Base-by-base conservation (phyloP, 1,139 yeast species). In the Yamadazyma friedrichii region DNA sequence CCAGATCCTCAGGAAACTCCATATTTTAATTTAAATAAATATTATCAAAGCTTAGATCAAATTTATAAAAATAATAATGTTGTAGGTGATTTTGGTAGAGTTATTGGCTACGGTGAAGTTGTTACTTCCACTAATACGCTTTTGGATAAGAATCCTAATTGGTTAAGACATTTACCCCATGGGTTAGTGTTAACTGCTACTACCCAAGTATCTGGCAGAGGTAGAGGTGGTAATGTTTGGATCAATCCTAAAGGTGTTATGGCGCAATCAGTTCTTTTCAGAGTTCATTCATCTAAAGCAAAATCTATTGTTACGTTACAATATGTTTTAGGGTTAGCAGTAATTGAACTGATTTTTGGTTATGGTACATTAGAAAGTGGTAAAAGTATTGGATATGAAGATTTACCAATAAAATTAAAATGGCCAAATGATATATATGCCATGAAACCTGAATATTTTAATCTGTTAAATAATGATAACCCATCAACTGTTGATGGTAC, bases 351-450 rank as follows among this genome's bases (percentile, higher is more conserved):
- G 31, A 76, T 93, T 11, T 62, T 78, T 32, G 70, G 78, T 2
- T 82, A 88, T 53, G 76, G 74, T 2, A 82, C 80, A 28, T 40
- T 44, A 1, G 61, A 58, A 5, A 65, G 72, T 2, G 71, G 74
- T 4, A 42, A 47, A 15, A 67, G 70, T 1, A 70, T 71, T 0
- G 89, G 88, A 0, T 86, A 82, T 57, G 82, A 79, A 30, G 83
- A 81, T 41, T 63, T 93, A 53, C 98, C 96, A 0, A 71, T 91
- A 9, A 76, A 80, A 42, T 76, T 94, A 47, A 94, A 94, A 58
- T 94, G 99, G 99, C 99, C 99, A 5, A 94, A 94, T 58, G 99
- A 94, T 61, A 69, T 93, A 12, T 94, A 88, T 58, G 80, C 84
- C 6, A 61, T 82, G 52, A 81, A 78, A 46, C 94, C 95, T 0